phyloP scores from a whole-genome alignment of 164 flowering plant genomes.

The Buxus sempervirens region DNA sequence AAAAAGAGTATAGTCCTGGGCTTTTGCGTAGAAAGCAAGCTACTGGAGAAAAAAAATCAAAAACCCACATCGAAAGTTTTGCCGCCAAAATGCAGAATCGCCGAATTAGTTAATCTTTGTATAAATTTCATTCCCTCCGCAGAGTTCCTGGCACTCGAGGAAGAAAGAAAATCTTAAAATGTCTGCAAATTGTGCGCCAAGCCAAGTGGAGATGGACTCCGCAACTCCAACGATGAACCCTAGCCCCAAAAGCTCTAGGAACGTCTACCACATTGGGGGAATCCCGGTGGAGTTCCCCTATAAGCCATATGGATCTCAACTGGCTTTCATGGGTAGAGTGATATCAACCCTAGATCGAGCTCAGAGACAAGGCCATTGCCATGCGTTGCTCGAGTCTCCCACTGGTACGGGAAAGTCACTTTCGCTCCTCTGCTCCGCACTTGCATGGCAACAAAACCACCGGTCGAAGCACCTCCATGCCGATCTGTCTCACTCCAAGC shows the following conservation, averaged over 20 bases:
- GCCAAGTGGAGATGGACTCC: conserved; percentile 23
- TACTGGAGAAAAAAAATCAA: too few species aligned
- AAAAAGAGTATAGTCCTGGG: too few species aligned
- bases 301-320: conserved; percentile 91
- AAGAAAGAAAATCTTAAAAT: not conserved
- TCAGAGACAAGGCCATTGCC: conserved; percentile 71
- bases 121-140: not conserved
- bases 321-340: conserved; percentile 89
- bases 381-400: conserved; percentile 94
- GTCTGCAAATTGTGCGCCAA: not conserved
- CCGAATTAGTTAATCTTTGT: too few species aligned
- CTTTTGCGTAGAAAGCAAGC: too few species aligned
- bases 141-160: too few species aligned
- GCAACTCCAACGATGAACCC: conserved; percentile 23
- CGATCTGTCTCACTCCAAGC: conserved; percentile 32
- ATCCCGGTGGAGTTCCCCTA: conserved; percentile 82
- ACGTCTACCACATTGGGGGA: conserved; percentile 64
- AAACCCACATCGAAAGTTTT: not conserved
- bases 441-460: conserved; percentile 84
- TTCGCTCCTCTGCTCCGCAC: conserved; percentile 88
- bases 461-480: conserved; percentile 29
- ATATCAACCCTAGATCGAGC: conserved; percentile 89
- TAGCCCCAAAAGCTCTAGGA: conserved; percentile 9
- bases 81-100: not conserved
- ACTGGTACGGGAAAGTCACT: conserved; percentile 97